A percentile compares a stretch with the other conserved stretches of the same genome.
Evolutionary conservation across 2,329 filamentous ascomycete genomes (phyloP).

Genomic region (Xylaria hypoxylon): DNA sequence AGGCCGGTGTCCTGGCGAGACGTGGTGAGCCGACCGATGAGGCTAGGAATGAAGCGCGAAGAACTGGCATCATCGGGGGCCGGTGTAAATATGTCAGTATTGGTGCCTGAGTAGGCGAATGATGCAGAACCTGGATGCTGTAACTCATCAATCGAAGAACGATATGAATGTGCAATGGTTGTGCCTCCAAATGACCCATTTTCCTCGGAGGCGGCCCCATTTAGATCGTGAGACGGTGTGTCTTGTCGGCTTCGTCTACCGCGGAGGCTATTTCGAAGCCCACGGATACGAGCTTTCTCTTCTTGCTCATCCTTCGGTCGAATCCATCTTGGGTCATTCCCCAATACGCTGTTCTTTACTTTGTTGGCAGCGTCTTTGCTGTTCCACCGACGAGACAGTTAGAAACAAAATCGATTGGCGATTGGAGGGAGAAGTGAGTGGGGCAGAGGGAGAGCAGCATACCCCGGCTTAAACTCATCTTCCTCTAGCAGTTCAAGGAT

Average conservation of each 20-base stretch:
- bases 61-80: slow-evolving; percentile 4
- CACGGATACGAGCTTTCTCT: slow-evolving; percentile 61
- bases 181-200: slow-evolving; percentile 42
- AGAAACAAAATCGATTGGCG: slow-evolving; percentile 22
- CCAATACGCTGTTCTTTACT: slow-evolving; percentile 66
- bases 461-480: slow-evolving; percentile 61
- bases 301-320: slow-evolving; percentile 64
- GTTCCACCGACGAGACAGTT: slow-evolving; percentile 24
- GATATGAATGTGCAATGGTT: slow-evolving; percentile 43
- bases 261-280: slow-evolving; percentile 53
- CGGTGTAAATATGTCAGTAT: background rate
- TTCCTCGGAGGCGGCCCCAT: slow-evolving; percentile 14
- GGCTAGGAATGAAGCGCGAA: slow-evolving; percentile 22
- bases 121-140: slow-evolving; percentile 17
- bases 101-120: slow-evolving; percentile 15
- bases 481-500: slow-evolving; percentile 62
- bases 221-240: slow-evolving; percentile 46
- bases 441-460: slow-evolving; percentile 38
- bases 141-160: slow-evolving; percentile 42
- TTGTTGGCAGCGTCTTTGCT: slow-evolving; percentile 70
- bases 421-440: background rate
- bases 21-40: slow-evolving; percentile 23
- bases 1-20: slow-evolving; percentile 45
- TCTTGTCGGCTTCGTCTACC: slow-evolving; percentile 44
- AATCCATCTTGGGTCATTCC: slow-evolving; percentile 69